Conservation (phyloP, 78 protist species). For the Isochrysis galbana region DNA sequence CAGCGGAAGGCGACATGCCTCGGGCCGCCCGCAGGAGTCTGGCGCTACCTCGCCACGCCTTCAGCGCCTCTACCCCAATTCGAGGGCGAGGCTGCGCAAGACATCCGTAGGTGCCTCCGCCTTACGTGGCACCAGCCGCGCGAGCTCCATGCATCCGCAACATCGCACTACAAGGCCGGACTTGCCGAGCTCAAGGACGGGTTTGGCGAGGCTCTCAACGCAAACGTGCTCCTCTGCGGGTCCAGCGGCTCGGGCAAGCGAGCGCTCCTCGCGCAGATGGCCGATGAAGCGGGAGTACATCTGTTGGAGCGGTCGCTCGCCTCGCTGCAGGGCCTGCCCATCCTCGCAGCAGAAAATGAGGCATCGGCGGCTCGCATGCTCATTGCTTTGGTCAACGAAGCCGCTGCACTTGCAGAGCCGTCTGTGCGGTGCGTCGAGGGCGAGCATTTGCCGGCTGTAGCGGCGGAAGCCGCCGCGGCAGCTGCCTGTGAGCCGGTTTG, state of each 20-base stretch:
- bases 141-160: too few species aligned
- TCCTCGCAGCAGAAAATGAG: not conserved
- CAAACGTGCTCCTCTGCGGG: not conserved
- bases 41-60: not conserved
- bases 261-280: not conserved
- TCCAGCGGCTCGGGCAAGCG: not conserved
- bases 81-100: not conserved
- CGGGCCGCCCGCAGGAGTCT: not conserved
- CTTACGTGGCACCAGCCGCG: not conserved
- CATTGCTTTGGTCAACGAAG: not conserved
- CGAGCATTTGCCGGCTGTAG: too few species aligned
- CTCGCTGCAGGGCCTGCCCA: not conserved
- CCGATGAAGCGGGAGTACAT: not conserved
- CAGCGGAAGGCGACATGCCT: not conserved
- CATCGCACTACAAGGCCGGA: too few species aligned
- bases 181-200: too few species aligned
- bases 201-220: not conserved
- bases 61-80: not conserved
- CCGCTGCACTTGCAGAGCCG: not conserved
- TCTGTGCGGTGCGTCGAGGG: not conserved
- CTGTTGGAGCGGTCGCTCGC: not conserved
- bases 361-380: not conserved
- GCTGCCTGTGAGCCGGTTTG: too few species aligned
- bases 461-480: too few species aligned
- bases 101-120: not conserved